Percentiles rank a stretch among this genome's conserved stretches.
Conservation (phyloP, 495 filamentous ascomycete species). For the Zalerion maritima region DNA sequence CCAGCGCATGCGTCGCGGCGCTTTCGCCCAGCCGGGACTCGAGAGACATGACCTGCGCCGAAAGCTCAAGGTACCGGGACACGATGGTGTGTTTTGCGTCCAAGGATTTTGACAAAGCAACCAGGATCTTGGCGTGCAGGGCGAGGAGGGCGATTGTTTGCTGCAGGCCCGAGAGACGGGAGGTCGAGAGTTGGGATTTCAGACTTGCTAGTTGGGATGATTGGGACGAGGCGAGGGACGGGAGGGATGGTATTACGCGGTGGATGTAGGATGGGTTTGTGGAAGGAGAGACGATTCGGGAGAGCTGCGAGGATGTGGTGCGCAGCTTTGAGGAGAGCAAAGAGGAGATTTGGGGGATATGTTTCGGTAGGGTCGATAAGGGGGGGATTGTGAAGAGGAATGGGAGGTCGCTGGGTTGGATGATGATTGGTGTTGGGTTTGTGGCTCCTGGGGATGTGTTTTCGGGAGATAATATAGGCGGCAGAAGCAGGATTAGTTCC, state of each 20-base stretch:
- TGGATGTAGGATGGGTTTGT: slow-evolving; percentile 39
- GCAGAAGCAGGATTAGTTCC: slow-evolving; percentile 29
- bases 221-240: slow-evolving; percentile 13
- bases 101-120: slow-evolving; percentile 20
- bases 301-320: slow-evolving; percentile 21
- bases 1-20: slow-evolving; percentile 19
- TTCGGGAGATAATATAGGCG: slow-evolving; percentile 20
- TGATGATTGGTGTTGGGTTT: slow-evolving; percentile 4
- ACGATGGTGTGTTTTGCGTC: slow-evolving; percentile 49
- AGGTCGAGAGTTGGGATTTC: slow-evolving; percentile 14
- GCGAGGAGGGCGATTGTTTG: slow-evolving; percentile 15
- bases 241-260: slow-evolving; percentile 28
- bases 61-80: slow-evolving; percentile 45
- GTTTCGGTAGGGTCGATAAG: slow-evolving; percentile 21
- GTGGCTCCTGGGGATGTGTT: no score
- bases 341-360: slow-evolving; percentile 24
- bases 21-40: slow-evolving; percentile 33
- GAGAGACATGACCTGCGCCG: slow-evolving; percentile 38
- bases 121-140: slow-evolving; percentile 14
- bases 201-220: slow-evolving; percentile 6
- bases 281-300: slow-evolving; percentile 30
- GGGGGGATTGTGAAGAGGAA: slow-evolving; percentile 27
- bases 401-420: slow-evolving; percentile 11
- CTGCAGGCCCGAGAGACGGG: slow-evolving; percentile 19
- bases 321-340: slow-evolving; percentile 27